Evolutionary conservation across 495 filamentous ascomycete genomes (phyloP), one percentile per base, ranked within the genome.

Genomic region (Trichoderma asperelloides): DNA sequence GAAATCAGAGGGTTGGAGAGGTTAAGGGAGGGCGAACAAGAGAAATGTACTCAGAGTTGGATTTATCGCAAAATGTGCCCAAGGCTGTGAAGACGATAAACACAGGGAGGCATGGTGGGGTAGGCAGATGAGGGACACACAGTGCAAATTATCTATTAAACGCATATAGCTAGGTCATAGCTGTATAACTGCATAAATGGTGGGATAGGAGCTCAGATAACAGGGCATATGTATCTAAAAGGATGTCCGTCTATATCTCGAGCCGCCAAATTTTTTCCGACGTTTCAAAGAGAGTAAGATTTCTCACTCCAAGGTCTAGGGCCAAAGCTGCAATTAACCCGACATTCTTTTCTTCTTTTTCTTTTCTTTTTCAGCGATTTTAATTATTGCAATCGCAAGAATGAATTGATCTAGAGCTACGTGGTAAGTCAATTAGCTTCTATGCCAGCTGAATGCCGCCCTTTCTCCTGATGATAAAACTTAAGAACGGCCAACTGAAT

Each of bases 401-500:
- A 28, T 60, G 55, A 21, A 60, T 60, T 28, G 55, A 30, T 23
- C 21, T 33, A 15, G 2, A 39, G 25, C n/a, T 27, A 40, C 8
- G n/a, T 27, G n/a, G 21, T 47, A 55, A 28, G 55, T 60, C 27
- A 28, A 28, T 60, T 41, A 3, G 27, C 55, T 30, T 30, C 2
- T 28, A 27, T 15, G 30, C 55, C 55, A 13, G 25, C 11, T 60
- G 3, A 33, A 15, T 47, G 16, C 57, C 33, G 13, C 64, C 67
- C 13, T 63, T 47, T 68, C 60, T 65, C 60, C 77, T 83, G 81
- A 83, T 83, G 79, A 83, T 71, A 77, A 69, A 76, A 57, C 79
- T 82, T 83, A 84, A 84, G 80, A 85, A 85, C 81, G 79, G 82
- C 80, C 81, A 83, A 82, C 83, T 79, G 82, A 85, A 84, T 70